Conservation (phyloP, 2,329 filamentous ascomycete genomes). For the Xenosphaeropsis pyriputrescens region DNA sequence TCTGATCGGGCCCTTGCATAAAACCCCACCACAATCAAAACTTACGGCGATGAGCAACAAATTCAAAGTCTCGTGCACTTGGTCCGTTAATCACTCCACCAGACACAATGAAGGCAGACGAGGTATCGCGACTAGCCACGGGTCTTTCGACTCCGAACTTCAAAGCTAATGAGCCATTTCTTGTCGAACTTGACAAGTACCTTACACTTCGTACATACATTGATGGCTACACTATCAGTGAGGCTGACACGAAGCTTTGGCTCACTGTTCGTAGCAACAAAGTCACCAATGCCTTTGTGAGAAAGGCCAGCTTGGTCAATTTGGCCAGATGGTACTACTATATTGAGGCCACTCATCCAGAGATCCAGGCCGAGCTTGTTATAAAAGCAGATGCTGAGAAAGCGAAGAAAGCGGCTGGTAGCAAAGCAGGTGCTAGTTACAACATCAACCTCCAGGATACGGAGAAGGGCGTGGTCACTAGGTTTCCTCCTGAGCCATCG, state of each 20-base stretch:
- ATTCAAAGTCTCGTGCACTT: neutral
- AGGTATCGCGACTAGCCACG: constrained; percentile 13
- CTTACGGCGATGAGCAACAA: neutral
- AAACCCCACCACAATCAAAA: neutral
- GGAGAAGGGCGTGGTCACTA: constrained; percentile 77
- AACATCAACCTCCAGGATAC: constrained; percentile 76
- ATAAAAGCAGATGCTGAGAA: constrained; percentile 52
- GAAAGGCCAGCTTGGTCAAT: constrained; percentile 63
- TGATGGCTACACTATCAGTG: constrained; percentile 62
- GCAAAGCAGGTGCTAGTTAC: constrained; percentile 73
- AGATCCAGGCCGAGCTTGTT: constrained; percentile 58
- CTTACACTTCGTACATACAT: constrained; percentile 78
- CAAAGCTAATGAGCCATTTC: constrained; percentile 62
- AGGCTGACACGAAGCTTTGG: constrained; percentile 73
- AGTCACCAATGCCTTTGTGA: constrained; percentile 67
- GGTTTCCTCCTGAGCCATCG: constrained; percentile 91
- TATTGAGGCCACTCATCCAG: constrained; percentile 68
- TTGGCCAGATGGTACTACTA: constrained; percentile 78
- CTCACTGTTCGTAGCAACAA: constrained; percentile 70
- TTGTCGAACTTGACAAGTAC: constrained; percentile 72
- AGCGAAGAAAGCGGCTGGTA: constrained; percentile 52
- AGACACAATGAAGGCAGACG: too few relatives aligned
- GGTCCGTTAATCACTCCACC: too few relatives aligned
- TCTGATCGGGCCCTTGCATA: neutral
- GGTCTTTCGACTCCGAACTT: constrained; percentile 52